Base-by-base conservation (phyloP, 1,284 basidiomycete genomes). In the Exobasidium rhododendri region DNA sequence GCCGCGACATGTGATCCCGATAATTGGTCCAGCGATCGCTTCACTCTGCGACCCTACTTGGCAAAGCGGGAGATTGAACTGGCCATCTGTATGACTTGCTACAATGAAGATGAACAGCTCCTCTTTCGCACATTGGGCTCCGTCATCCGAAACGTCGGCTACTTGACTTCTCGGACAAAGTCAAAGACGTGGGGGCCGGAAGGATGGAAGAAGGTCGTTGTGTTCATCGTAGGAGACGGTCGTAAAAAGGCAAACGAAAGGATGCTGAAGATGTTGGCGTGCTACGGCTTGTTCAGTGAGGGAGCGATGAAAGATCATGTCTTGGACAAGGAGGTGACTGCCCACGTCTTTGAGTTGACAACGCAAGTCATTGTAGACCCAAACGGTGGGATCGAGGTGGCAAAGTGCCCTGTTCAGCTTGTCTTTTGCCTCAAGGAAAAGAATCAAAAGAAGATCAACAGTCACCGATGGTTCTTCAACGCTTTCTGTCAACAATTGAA, bases 1-100 rank as follows among this genome's bases (percentile, higher is more conserved):
- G 92, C 62, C 2, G 94, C 93, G 6, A 97, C 93, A 0, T 89
- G 87, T 74, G 94, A 97, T 78, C 64, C 64, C 1, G 55, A 66
- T 50, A 32, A 66, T 14, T 66, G 58, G 43, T 43, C 60, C 7
- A 24, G 31, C 13, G 44, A 63, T 31, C 46, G 57, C 5, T 66
- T 63, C 45, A 56, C 61, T 20, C 51, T 65, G 11, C 49, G 64
- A 14, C 49, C 56, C 17, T 60, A 31, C 50, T 53, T 66, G 7
- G 17, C 46, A 13, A 61, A 61, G n/a, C 45, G 63, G 3, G 49
- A 64, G 45, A 66, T 55, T 13, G 64, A 66, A 51, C 46, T 66
- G 29, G 31, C 46, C 20, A 64, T 66, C 13, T 57, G 58, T 22
- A 49, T 66, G 31, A 66, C 64, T 22, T 59, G 53, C 51, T 66